These are phyloP conservation scores for Kregervanrija delftensis DNA, from an alignment of 805 yeast genomes.

Conservation along the genomic window DNA sequence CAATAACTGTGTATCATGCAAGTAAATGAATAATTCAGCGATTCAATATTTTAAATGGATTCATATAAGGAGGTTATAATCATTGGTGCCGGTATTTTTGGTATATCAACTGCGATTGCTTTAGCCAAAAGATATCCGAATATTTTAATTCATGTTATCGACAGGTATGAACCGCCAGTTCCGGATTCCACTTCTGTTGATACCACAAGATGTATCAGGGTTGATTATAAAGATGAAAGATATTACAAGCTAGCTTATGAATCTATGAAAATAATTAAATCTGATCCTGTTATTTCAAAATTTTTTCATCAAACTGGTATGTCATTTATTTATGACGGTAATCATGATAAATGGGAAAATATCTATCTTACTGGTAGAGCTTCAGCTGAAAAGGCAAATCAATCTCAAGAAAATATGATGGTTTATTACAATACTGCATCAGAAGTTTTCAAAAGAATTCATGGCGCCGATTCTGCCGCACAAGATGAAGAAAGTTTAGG, in stretches of 20 bases:
- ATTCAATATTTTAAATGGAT: not conserved
- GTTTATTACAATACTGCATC: conserved; percentile 4
- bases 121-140: conserved; percentile 16
- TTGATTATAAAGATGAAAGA: conserved; percentile 17
- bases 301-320: conserved; percentile 20
- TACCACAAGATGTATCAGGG: conserved; percentile 20
- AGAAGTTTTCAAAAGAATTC: conserved; percentile 6
- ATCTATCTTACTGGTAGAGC: conserved; percentile 13
- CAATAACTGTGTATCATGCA: too few species aligned
- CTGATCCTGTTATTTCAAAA: conserved; percentile 16
- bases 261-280: conserved; percentile 14
- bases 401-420: conserved; percentile 8
- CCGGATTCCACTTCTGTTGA: conserved; percentile 21
- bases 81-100: conserved; percentile 47
- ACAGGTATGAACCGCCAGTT: conserved; percentile 24
- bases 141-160: conserved; percentile 13
- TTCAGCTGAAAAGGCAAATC: conserved; percentile 13
- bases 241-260: conserved; percentile 18
- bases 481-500: not conserved
- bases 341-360: conserved; percentile 18
- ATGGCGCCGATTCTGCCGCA: conserved; percentile 3
- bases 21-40: too few species aligned
- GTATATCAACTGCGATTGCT: conserved; percentile 37
- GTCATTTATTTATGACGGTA: conserved; percentile 21
- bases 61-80: conserved; percentile 19